Evolutionary conservation across 1,139 yeast genomes (phyloP), one percentile per base, ranked within the genome.

Genomic region (Debaryomyces singareniensis): DNA sequence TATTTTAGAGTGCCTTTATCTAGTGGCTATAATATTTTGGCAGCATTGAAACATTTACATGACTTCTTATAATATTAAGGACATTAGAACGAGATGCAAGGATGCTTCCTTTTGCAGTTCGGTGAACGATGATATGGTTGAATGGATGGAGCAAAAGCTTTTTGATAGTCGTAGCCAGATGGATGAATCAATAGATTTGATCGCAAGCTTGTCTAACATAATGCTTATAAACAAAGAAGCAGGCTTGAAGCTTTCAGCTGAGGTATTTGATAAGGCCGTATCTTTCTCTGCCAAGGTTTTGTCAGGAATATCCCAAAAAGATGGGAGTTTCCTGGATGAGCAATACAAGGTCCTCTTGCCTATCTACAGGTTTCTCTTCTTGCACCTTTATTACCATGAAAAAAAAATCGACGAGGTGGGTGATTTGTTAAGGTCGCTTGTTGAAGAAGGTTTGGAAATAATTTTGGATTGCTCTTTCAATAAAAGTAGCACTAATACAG

Each of bases 171-270:
- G 28, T 5, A 20, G 31, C 4, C 28, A 31, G 7, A 32, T 34
- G 16, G 29, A 30, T n/a, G 44, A 49, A 20, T 35, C 30, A 9
- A 33, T 45, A 11, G 52, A 52, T 27, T 29, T 55, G 24, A 28
- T 50, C 13, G 54, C 58, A 15, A 40, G 47, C 15, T 34, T 51
- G 6, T 44, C 50, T n/a, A 58, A 58, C 37, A 47, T 58, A 12
- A 33, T 56, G 3, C 43, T 57, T 10, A 41, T 55, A 13, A 58
- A 58, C 32, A 35, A 60, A 24, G 30, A 35, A 7, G 34, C 57
- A 3, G 58, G 53, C 13, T n/a, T 7, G n/a, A 7, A 7, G 7
- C n/a, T 18, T n/a, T n/a, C n/a, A n/a, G 27, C 25, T 15, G 20
- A 22, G n/a, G 18, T 12, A 23, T 28, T 24, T 24, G 23, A 25